Evolutionary conservation across 2,329 filamentous ascomycete species (phyloP), one percentile per base, ranked within the genome.

Genomic region (Aureobasidium pullulans): DNA sequence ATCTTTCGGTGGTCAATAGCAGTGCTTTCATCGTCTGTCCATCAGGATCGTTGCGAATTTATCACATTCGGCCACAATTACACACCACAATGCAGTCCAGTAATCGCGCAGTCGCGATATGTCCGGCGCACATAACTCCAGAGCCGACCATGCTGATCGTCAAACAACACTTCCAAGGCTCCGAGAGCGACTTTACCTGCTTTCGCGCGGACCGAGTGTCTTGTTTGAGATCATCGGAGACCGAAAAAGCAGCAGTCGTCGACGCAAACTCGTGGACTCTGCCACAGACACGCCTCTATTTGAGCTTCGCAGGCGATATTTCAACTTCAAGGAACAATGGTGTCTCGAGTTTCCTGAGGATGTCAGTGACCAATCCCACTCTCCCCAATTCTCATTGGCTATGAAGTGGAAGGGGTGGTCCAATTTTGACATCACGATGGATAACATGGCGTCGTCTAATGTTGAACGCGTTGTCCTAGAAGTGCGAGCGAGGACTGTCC

Each of bases 291-390:
- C 37, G 23, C 23, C 23, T n/a, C 37, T 40, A 6, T 40, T 40
- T n/a, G 37, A 40, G 37, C 37, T 40, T 11, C 36, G 36, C 36
- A 39, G 37, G n/a, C 37, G 37, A 15, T n/a, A 39, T 9, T 10
- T 39, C 6, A 39, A 39, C 13, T 15, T 39, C 9, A 39, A 39
- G 37, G 60, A 70, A 68, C 3, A 68, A 65, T 19, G 60, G 56
- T 39, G n/a, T 39, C 37, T 39, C 13, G 37, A 39, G 4, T 39
- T 39, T 15, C 37, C 37, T 44, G 23, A 23, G 3, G 23, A 23
- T 23, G 3, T 23, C 23, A 23, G 23, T 23, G 23, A 23, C 2
- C 23, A 23, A 23, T 23, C 23, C 23, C 23, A 23, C 23, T 23
- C 23, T 23, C 23, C 23, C 23, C 23, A 23, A 23, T 40, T 40